Evolutionary conservation across 441 rosid species (phyloP).

Genomic region (Bocquillonia castaneifolia): DNA sequence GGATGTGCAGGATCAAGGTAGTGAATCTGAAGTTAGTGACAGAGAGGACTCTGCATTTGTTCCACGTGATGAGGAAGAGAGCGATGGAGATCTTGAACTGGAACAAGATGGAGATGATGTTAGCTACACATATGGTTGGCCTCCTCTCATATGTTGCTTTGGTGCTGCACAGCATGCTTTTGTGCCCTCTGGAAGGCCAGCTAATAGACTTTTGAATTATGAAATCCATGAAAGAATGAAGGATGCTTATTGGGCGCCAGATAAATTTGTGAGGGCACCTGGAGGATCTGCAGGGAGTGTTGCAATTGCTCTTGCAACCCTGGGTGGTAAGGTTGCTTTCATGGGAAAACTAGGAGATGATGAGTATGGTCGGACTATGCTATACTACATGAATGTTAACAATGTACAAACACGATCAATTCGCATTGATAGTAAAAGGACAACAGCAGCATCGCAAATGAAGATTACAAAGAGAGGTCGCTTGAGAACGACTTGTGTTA

Average conservation of each 20-base stretch:
- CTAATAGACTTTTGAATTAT: conserved; percentile 70
- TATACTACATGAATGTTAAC: conserved; percentile 61
- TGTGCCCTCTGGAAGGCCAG: conserved; percentile 83
- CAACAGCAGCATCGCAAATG: conserved; percentile 67
- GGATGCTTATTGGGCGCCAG: conserved; percentile 63
- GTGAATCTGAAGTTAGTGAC: conserved; percentile 47
- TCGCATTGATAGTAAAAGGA: conserved; percentile 52
- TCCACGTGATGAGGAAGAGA: conserved; percentile 43
- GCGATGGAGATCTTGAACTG: conserved; percentile 56
- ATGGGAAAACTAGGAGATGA: conserved; percentile 97
- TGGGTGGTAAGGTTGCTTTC: conserved; percentile 89
- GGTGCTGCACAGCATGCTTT: conserved; percentile 90
- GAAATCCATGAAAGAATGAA: conserved; percentile 64
- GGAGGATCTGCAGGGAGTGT: conserved; percentile 87
- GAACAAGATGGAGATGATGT: conserved; percentile 56
- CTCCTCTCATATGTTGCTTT: conserved; percentile 94
- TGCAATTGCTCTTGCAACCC: conserved; percentile 74
- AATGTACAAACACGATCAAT: conserved; percentile 78
- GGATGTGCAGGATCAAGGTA: conserved; percentile 30
- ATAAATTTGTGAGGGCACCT: conserved; percentile 70
- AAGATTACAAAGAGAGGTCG: conserved; percentile 75
- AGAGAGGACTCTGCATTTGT: conserved; percentile 33
- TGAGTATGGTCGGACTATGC: conserved; percentile 72
- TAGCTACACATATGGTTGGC: conserved; percentile 75
- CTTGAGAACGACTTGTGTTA: conserved; percentile 54